These are phyloP conservation scores for Tilletia caries DNA, from an alignment of 1,284 basidiomycete species.

Conservation along the genomic window DNA sequence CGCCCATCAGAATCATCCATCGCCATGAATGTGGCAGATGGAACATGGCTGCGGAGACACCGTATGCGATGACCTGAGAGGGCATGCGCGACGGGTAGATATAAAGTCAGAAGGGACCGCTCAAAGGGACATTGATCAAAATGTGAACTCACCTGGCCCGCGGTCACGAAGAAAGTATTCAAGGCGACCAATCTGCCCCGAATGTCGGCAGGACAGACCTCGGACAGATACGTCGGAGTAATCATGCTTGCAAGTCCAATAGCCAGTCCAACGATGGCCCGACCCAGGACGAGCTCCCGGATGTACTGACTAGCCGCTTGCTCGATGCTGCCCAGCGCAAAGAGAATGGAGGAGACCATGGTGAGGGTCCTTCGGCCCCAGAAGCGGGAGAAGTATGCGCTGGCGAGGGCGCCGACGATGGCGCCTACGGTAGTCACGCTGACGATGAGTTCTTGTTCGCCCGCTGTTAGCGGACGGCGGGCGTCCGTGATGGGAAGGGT, in stretches of 20 bases:
- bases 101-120: not conserved
- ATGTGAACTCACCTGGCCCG: slow-evolving; percentile 28
- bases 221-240: not conserved
- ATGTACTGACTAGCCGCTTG: slow-evolving; percentile 43
- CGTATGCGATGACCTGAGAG: slow-evolving; percentile 32
- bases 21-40: slow-evolving; percentile 42
- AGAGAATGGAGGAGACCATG: slow-evolving; percentile 34
- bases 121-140: not conserved
- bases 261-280: slow-evolving; percentile 38
- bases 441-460: slow-evolving; percentile 46
- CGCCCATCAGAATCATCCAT: slow-evolving; percentile 43
- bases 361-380: slow-evolving; percentile 40
- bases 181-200: slow-evolving; percentile 39
- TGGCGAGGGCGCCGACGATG: slow-evolving; percentile 36
- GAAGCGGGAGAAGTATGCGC: slow-evolving; percentile 35
- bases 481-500: not conserved
- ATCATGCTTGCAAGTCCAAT: slow-evolving; percentile 43
- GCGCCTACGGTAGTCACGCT: slow-evolving; percentile 42
- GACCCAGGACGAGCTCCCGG: slow-evolving; percentile 38
- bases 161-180: slow-evolving; percentile 44
- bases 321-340: slow-evolving; percentile 41
- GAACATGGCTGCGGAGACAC: slow-evolving; percentile 39
- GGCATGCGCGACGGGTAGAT: no score
- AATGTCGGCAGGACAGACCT: slow-evolving; percentile 23
- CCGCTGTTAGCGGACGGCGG: slow-evolving; percentile 27